Base-by-base conservation (phyloP, 108 stramenopile species). In the Hondaea fermentalgiana region DNA sequence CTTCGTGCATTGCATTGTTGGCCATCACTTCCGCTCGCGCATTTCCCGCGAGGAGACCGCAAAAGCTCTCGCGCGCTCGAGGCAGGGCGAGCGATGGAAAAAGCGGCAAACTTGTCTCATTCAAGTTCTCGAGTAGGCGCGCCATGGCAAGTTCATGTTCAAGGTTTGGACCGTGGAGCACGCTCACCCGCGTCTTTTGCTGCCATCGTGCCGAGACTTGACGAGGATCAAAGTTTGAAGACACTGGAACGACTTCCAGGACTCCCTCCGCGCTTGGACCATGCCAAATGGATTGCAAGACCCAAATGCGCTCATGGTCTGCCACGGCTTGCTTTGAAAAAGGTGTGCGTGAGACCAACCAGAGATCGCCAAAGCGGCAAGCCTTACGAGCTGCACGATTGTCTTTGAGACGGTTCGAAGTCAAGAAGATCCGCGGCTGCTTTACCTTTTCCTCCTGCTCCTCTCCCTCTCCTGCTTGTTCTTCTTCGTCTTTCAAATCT, bases 281-380 rank as follows among this genome's bases (percentile, higher is more conserved):
- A 1, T 83, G 76, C 76, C 76, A 83, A 12, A 83, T 45, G 45
- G 76, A 55, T 83, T 53, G 76, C 14, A 83, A 83, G 76, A 83
- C 28, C 76, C 76, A 83, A 35, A 83, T 45, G 19, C 1, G 49
- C 19, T 53, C 3, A 45, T 12, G 1, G 19, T 12, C 28, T 53
- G 19, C 1, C 43, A 2, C 51, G n/a, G 44, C 28, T 6, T 28
- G 43, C 45, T 35, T 0, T 4, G 1, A 55, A 23, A 83, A 83
- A 0, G 76, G 76, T 17, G 1, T 47, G 8, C 76, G 45, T 12
- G 76, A 83, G 45, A 83, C 76, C 44, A 83, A 35, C 76, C 76
- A 83, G 6, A 83, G 51, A 35, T 83, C 76, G 49, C 76, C 76
- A 53, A 53, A 53, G 25, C 49, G 51, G 76, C 76, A 83, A 12